phyloP scores from a whole-genome alignment of 768 basidiomycete genomes.

The Termitomyces sp. region DNA sequence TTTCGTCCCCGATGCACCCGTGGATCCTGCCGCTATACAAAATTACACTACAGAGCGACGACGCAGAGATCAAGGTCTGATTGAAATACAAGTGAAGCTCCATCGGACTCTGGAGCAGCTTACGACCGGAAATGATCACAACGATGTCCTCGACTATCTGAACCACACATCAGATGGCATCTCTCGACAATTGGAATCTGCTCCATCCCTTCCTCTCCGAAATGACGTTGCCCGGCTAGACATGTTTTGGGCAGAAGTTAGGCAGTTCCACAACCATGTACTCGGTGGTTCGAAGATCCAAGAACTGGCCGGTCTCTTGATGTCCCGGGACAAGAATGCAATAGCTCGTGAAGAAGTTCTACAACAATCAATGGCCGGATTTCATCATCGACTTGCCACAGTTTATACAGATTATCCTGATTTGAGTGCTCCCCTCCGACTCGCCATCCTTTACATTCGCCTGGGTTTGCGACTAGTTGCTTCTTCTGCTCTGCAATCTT shows the following conservation, averaged over 20 bases:
- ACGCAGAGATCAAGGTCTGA: constrained; percentile 31
- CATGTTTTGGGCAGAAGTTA: constrained; percentile 72
- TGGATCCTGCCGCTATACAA: constrained; percentile 80
- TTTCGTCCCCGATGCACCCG: constrained; percentile 76
- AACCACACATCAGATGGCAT: constrained; percentile 26
- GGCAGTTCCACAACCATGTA: constrained; percentile 67
- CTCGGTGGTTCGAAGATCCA: constrained; percentile 44
- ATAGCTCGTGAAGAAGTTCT: constrained; percentile 60
- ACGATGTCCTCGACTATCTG: constrained; percentile 45
- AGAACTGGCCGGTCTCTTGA: constrained; percentile 38
- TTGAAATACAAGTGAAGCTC: constrained; percentile 48
- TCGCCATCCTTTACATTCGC: constrained; percentile 62
- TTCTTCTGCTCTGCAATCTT: constrained; percentile 14
- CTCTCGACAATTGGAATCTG: constrained; percentile 19
- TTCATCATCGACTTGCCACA: constrained; percentile 64
- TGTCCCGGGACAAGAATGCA: constrained; percentile 32
- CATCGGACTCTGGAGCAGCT: constrained; percentile 53
- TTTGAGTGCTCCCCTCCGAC: constrained; percentile 60
- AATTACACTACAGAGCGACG: constrained; percentile 42
- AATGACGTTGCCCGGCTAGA: constrained; percentile 47
- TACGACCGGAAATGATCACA: constrained; percentile 53
- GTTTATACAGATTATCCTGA: constrained; percentile 73
- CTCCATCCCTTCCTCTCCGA: constrained; percentile 28
- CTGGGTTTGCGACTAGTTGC: constrained; percentile 64
- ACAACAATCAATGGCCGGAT: constrained; percentile 77